Percentiles rank a stretch among this genome's conserved stretches.
Conservation (phyloP, 2,329 filamentous ascomycete genomes). For the Cyphellophora europaea region DNA sequence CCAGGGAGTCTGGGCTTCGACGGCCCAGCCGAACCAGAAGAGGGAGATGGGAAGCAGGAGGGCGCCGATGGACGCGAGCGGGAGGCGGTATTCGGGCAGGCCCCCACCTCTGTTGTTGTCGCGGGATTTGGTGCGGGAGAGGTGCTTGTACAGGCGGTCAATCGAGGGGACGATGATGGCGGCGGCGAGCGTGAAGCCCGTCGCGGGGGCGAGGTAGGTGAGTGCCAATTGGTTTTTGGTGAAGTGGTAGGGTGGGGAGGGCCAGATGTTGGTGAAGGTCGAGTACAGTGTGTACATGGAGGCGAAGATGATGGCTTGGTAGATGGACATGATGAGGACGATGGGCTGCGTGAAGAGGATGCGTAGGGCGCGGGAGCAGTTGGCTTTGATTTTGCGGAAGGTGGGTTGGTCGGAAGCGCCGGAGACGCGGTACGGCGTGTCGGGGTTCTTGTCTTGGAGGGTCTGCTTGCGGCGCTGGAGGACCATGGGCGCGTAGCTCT, state of each 20-base stretch:
- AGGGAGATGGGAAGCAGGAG: slow-evolving; percentile 32
- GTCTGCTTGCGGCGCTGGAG: slow-evolving; percentile 33
- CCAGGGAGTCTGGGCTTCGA: slow-evolving; percentile 27
- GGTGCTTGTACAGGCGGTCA: slow-evolving; percentile 26
- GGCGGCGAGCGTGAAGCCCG: slow-evolving; percentile 40
- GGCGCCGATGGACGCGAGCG: slow-evolving; percentile 27
- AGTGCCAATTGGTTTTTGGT: slow-evolving; percentile 39
- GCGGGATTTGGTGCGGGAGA: slow-evolving; percentile 1
- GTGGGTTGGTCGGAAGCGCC: slow-evolving; percentile 38
- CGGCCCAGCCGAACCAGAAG: slow-evolving; percentile 35
- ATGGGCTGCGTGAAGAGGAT: slow-evolving; percentile 36
- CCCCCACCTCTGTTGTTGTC: slow-evolving; percentile 20
- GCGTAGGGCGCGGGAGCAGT: slow-evolving; percentile 23
- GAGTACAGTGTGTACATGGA: slow-evolving; percentile 41
- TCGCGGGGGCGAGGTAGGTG: slow-evolving; percentile 46
- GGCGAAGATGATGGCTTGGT: slow-evolving; percentile 37
- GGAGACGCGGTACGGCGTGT: neutral
- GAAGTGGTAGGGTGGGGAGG: slow-evolving; percentile 40
- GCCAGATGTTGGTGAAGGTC: slow-evolving; percentile 31
- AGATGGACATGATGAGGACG: slow-evolving; percentile 23
- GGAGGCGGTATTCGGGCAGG: slow-evolving; percentile 29
- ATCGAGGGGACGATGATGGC: slow-evolving; percentile 26
- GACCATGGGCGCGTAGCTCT: slow-evolving; percentile 47
- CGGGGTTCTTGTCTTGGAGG: slow-evolving; percentile 1
- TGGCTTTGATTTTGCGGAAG: slow-evolving; percentile 57